Base-by-base conservation (phyloP, 495 filamentous ascomycete species). In the Penicillium nucicola region DNA sequence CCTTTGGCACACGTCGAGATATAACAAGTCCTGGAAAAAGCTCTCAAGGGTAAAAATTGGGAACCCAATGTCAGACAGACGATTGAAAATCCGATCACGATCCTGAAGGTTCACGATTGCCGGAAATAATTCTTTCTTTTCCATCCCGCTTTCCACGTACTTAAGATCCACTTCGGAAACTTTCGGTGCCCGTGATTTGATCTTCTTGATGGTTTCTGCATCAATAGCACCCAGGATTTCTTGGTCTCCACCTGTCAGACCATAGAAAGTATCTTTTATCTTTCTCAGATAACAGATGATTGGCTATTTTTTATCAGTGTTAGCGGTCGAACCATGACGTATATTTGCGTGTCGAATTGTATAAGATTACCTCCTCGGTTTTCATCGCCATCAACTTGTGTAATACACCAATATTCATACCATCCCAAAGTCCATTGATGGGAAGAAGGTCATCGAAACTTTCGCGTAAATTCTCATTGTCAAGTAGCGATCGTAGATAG, bases 321-420 rank as follows among this genome's bases (percentile, higher is more conserved):
- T 18, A 43, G 23, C 25, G 3, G 22, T 23, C 22, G 22, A 6
- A 23, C 22, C 22, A 23, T 23, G 22, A 23, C 22, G 22, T 23
- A 23, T 3, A 23, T 43, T 43, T 31, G 8, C 20, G 8, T 6
- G 22, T 14, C 28, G 6, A 17, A 17, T 43, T 32, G 20, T 13
- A 7, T 15, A 17, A 17, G 6, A 7, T 32, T 32, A 43, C 41
- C 41, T 43, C 41, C 8, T 30, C 13, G 30, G 20, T 30, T 15
- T 15, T 23, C 41, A 43, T 43, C 13, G 41, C 41, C 25, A n/a
- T 13, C 25, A 43, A 28, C 41, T 43, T 43, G 15, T 43, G 41
- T 14, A 43, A 32, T 8, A 43, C 41, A 12, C 41, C 41, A 15
- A 43, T 43, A 18, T 15, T 43, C 41, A 43, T 43, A 15, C 30